Evolutionary conservation across 768 basidiomycete species (phyloP), one percentile per base, ranked within the genome.

Genomic region (Mycena venus): DNA sequence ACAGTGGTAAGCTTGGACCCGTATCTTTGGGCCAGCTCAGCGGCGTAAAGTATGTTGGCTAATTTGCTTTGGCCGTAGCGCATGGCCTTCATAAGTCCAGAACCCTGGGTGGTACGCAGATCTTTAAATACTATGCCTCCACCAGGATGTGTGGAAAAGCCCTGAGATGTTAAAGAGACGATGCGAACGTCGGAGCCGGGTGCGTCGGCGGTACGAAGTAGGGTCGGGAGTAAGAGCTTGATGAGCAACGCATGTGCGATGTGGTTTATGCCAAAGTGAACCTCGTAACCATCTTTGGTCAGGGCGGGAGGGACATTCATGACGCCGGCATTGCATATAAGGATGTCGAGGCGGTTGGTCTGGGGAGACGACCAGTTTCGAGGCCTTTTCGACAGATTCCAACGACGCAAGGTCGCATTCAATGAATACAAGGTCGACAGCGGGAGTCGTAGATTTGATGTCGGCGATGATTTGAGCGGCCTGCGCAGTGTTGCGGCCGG

Each of bases 171-270:
- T 21, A 73, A 14, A 19, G 68, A 73, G 25, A 73, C 81, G 27
- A 90, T 75, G 36, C 89, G 88, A 1, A 85, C 81, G 53, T 86
- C 85, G 0, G 85, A 71, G 4, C 25, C 14, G 44, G 68, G 68
- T 14, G 10, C 12, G 10, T 64, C 68, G 14, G 68, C 68, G 2
- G 75, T 73, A 17, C 58, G 60, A 2, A 69, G 51, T 15, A 69
- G 82, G 1, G 84, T 85, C 11, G 89, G 88, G 34, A 90, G 82
- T 40, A 91, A 83, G 17, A 86, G 80, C 49, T 83, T 82, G 7
- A 87, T 88, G 70, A 90, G 82, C 73, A 85, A 80, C 61, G 81
- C 85, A 77, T 87, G 90, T 2, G 88, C 87, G 84, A 74, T 1
- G 31, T 73, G 72, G 66, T 82, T 76, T 4, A 74, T 27, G 3